Base-by-base conservation (phyloP, 2,329 filamentous ascomycete genomes). In the Neopestalotiopsis sp. region DNA sequence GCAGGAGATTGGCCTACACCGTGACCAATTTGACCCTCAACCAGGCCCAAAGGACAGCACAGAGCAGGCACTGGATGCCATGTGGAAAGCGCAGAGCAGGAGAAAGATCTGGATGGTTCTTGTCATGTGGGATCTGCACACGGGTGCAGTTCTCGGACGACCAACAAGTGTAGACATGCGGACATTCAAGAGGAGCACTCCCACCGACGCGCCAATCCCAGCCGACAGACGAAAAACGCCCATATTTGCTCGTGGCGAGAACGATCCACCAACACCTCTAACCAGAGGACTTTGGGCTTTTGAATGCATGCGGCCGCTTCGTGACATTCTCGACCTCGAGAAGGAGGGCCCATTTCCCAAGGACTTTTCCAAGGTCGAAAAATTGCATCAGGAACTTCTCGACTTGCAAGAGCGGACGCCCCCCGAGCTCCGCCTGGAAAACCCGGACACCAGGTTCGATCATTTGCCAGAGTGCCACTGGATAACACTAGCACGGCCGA, bases 1-100 rank as follows among this genome's bases (percentile, higher is more conserved):
- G 0, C 89, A 91, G 74, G 89, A 90, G 72, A 84, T 91, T 56
- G 89, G 88, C 13, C 79, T 91, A 73, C 86, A 91, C 71, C 82
- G 85, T 13, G 85, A 88, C 70, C 82, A 79, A 45, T 77, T 85
- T 34, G 87, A 89, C 71, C 86, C 86, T 0, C 83, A 83, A 63
- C 84, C 86, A 2, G 79, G 76, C 14, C 78, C 83, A 45, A 78
- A 82, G 53, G 83, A 82, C 53, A 76, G 74, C 14, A 74, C 83
- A 5, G 86, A 87, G 69, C 83, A 84, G 40, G 78, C 85, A 2
- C 77, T 89, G 17, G 84, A 88, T 69, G 88, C 87, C 69, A 82
- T 89, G 72, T 91, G 89, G 89, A 78, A 83, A 61, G 83, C 89
- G 30, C 85, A 91, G 75, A 81, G 85, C 49, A 81, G 88, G 63